Evolutionary conservation across 1,284 basidiomycete genomes (phyloP), one percentile per base, ranked within the genome.

Genomic region (Boletellus deceptivus): DNA sequence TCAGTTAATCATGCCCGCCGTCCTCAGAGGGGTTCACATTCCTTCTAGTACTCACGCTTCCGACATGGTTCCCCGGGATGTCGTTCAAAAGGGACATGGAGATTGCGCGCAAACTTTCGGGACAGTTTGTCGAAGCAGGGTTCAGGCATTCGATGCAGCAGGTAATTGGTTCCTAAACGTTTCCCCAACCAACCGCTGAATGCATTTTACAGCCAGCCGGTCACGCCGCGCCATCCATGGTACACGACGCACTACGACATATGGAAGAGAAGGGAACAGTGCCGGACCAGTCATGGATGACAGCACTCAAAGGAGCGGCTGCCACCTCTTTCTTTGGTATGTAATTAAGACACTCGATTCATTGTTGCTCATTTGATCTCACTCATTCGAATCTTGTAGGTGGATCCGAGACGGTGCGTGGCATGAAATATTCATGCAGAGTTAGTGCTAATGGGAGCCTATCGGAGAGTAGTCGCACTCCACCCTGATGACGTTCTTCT

Each of bases 401-500:
- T 20, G 54, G 40, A n/a, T 44, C 56, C 6, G 60, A 55, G 20
- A 50, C 58, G 9, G 59, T 57, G n/a, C 4, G 54, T 44, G 16
- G 25, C 18, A 25, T 18, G 4, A n/a, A 33, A 34, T 35, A 14
- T 27, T 17, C 22, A 16, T 13, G 8, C 13, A 13, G 13, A 18
- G 8, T 18, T n/a, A 11, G 9, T 9, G 36, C n/a, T 39, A 4
- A 39, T 9, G 18, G 16, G 17, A 25, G n/a, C 22, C 16, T 5
- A 16, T 27, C 7, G 14, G 36, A 17, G 24, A 13, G 24, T 18
- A 57, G 56, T 48, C 56, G 0, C 10, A 43, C 33, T 42, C 58
- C 1, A 50, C 29, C 8, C 35, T 59, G 4, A 46, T 50, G 55
- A 55, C 64, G 8, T 69, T 72, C 46, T 58, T 74, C 27, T 52